These are phyloP conservation scores for Lantana camara DNA, from an alignment of 257 asterid species.

Conservation along the genomic window DNA sequence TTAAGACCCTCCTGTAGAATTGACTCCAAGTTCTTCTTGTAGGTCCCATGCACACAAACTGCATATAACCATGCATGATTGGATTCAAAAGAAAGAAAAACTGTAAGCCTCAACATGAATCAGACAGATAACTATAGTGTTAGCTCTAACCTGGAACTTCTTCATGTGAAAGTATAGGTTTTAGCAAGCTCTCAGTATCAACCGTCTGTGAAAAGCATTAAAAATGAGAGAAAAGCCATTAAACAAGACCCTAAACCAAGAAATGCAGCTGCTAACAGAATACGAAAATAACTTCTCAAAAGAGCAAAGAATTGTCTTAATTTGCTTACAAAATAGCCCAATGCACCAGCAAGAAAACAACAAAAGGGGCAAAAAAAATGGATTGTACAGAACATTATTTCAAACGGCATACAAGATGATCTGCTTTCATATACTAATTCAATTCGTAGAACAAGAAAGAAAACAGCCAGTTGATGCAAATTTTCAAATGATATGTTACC, in stretches of 20 bases:
- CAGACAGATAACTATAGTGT: slow-evolving; percentile 6
- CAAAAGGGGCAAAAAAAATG: not conserved
- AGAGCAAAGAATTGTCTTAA: no score
- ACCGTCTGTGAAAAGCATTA: slow-evolving; percentile 54
- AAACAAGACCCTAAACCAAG: not conserved
- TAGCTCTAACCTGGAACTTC: slow-evolving; percentile 66
- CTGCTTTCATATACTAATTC: slow-evolving; percentile 1
- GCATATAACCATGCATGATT: slow-evolving; percentile 27
- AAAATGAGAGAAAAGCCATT: slow-evolving; percentile 19
- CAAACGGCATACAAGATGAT: not conserved
- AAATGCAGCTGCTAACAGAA: not conserved
- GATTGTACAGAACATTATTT: not conserved
- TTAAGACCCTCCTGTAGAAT: slow-evolving; percentile 82
- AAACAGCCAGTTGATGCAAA: slow-evolving; percentile 10
- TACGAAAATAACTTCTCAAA: no score
- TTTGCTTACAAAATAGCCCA: not conserved
- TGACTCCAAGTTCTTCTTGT: slow-evolving; percentile 71
- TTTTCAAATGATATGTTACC: slow-evolving; percentile 40
- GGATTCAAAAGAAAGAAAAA: not conserved
- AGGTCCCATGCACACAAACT: slow-evolving; percentile 98
- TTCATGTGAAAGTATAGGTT: slow-evolving; percentile 73
- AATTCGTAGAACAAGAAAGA: not conserved
- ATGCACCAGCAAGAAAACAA: not conserved
- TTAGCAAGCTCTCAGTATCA: slow-evolving; percentile 83
- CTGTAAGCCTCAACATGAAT: slow-evolving; percentile 9